These are phyloP conservation scores for Thyridium curvatum DNA, from an alignment of 2,329 filamentous ascomycete species.

Conservation along the genomic window DNA sequence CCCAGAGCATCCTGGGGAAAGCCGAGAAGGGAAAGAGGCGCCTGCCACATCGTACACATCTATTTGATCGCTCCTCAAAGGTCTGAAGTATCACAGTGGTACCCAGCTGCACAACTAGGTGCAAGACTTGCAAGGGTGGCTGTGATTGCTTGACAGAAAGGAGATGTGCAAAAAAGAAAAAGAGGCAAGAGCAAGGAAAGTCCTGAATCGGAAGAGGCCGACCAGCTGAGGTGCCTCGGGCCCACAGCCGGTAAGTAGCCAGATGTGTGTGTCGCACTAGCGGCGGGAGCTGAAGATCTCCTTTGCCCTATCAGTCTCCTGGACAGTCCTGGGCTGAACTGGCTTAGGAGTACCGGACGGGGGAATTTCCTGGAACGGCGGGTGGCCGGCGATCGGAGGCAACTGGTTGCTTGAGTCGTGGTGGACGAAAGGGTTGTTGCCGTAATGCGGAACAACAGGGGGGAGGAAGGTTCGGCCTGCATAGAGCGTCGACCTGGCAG, in stretches of 20 bases:
- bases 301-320: neutral
- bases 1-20: no score
- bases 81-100: no score
- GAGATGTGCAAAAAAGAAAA: neutral
- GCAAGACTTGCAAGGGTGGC: no score
- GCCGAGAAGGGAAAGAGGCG: no score
- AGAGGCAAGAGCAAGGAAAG: neutral
- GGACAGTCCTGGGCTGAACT: neutral
- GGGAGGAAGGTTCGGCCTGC: neutral
- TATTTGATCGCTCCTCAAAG: no score
- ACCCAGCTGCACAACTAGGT: no score
- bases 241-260: no score
- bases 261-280: no score
- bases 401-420: neutral
- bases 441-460: neutral
- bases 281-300: neutral
- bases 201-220: no score
- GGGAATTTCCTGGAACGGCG: neutral
- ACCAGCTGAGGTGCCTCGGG: no score
- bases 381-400: neutral
- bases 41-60: no score
- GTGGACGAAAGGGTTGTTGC: neutral
- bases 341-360: neutral
- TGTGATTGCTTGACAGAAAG: no score
- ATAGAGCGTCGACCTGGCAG: neutral